Evolutionary conservation across 2,329 filamentous ascomycete species (phyloP), one percentile per base, ranked within the genome.

Genomic region (Verticillium klebahnii): DNA sequence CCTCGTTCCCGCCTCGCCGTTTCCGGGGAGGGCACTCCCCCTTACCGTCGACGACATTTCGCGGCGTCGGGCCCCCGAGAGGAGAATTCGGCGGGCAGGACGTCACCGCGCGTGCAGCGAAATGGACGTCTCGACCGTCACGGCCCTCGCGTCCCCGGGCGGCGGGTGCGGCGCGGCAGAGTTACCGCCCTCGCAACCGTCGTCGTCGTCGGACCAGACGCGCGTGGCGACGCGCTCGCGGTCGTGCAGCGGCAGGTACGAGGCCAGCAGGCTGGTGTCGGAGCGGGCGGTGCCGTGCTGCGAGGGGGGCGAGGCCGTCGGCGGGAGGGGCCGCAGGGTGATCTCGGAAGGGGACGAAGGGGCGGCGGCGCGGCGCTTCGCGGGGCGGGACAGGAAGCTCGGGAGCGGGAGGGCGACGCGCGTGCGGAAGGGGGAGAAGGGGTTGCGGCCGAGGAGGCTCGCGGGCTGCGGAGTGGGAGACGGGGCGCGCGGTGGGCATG

Each of bases 361-460:
- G 15, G 61, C 61, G 60, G 70, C 67, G 19, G 61, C 68, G 4
- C 67, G 65, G 1, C 71, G 34, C 2, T 66, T 60, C 39, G 70
- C 66, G 3, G 25, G 25, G 3, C n/a, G 23, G 23, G 50, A 32
- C 32, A 36, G n/a, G 25, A 54, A 29, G 34, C 15, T 17, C 2
- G 70, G 66, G 4, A 68, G 62, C 17, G 63, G 64, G 15, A 50
- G 6, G 61, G 70, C 67, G 63, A 73, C 62, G 19, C 65, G 68
- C n/a, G 72, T 75, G 57, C 72, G 71, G 67, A 76, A 74, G 52
- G 69, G 68, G 40, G 75, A 75, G 40, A 76, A 75, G 19, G 73
- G 73, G 61, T 74, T 76, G 23, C 66, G 68, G 32, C 61, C 60
- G 6, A 64, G 65, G 57, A 66, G 56, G 19, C 63, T 65, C 34